Percentiles rank a stretch among this genome's conserved stretches.
Conservation (phyloP, 2,329 filamentous ascomycete species). For the Albophoma yamanashiensis region DNA sequence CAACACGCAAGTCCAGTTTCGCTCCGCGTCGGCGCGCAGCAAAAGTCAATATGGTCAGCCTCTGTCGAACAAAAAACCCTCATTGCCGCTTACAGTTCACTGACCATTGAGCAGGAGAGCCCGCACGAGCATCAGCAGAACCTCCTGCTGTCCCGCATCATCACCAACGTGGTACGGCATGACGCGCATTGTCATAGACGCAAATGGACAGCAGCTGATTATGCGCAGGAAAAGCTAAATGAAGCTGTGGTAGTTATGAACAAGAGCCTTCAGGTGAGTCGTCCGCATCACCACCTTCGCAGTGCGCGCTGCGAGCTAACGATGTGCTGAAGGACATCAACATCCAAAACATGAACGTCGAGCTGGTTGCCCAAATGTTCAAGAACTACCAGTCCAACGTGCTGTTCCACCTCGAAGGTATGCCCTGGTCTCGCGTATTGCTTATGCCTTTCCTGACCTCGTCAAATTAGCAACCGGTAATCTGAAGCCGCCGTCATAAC, state of each 20-base stretch:
- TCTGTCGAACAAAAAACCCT: not conserved
- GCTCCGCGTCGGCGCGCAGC: not conserved
- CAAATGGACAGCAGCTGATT: not conserved
- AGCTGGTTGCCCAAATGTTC: conserved; percentile 98
- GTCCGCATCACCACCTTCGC: not conserved
- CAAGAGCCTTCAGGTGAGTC: conserved; percentile 67
- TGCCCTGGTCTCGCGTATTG: conserved; percentile 2
- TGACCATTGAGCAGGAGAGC: conserved; percentile 53
- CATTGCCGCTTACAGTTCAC: not conserved
- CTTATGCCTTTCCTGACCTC: not conserved
- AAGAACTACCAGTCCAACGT: conserved; percentile 99
- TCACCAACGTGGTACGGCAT: conserved; percentile 83
- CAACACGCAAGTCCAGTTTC: not conserved
- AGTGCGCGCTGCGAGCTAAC: not conserved
- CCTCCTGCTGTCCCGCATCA: conserved; percentile 84
- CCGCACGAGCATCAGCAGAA: conserved; percentile 98
- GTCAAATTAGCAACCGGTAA: conserved; percentile 63
- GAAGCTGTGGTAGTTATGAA: conserved; percentile 90
- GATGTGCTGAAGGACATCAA: conserved; percentile 68
- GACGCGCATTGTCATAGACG: not conserved
- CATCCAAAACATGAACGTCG: conserved; percentile 97
- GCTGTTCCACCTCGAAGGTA: conserved; percentile 93
- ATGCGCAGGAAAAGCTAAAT: conserved; percentile 81
- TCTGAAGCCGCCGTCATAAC: conserved; percentile 63
- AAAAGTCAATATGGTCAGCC: not conserved